Conservation (phyloP, 345 rosid species). For the Acer saccharum region DNA sequence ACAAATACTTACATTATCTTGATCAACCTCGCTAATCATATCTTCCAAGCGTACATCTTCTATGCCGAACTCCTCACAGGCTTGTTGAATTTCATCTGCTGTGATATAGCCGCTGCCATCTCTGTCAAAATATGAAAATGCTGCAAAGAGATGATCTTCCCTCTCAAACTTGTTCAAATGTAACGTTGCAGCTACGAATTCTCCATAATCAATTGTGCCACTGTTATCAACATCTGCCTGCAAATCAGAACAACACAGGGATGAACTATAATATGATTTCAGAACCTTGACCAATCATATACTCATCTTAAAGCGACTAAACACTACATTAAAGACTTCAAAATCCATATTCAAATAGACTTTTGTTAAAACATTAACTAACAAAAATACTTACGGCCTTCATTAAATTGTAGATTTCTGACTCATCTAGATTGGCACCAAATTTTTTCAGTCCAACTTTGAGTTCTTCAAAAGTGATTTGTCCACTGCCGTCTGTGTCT, state of each 20-base stretch:
- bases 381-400: conserved; percentile 57
- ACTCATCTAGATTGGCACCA: conserved; percentile 62
- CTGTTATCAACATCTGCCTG: conserved; percentile 77
- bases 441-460: conserved; percentile 65
- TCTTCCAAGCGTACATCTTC: conserved; percentile 54
- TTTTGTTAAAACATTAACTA: neutral
- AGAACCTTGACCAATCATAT: neutral
- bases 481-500: conserved; percentile 74
- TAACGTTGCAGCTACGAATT: conserved; percentile 70
- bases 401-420: conserved; percentile 70
- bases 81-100: conserved; percentile 64
- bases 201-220: conserved; percentile 76
- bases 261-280: neutral
- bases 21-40: conserved; percentile 64
- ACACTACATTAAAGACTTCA: neutral
- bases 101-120: conserved; percentile 78
- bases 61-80: conserved; percentile 66
- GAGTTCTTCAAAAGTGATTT: conserved; percentile 77
- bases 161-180: conserved; percentile 58
- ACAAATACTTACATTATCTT: conserved; percentile 61
- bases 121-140: conserved; percentile 69
- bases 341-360: neutral
- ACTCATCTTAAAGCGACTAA: neutral
- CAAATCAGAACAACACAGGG: neutral
- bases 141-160: conserved; percentile 63